Evolutionary conservation across 768 basidiomycete genomes (phyloP).

Genomic region (Kwoniella sp.): DNA sequence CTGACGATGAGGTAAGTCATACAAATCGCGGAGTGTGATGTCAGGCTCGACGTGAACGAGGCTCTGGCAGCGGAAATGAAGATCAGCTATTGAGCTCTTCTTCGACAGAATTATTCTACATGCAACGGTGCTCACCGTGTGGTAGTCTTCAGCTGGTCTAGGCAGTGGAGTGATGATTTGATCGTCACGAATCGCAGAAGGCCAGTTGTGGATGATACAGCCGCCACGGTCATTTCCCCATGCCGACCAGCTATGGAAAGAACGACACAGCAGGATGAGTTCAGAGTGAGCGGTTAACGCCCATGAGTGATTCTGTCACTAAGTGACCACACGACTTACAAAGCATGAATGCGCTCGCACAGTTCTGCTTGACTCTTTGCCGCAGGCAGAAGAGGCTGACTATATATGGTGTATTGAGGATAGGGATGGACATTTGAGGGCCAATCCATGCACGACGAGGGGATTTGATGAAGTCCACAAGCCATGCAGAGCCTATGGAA

Average conservation of each 20-base stretch:
- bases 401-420: slow-evolving; percentile 2
- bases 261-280: neutral
- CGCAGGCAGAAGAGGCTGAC: slow-evolving; percentile 22
- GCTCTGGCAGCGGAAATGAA: neutral
- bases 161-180: slow-evolving; percentile 34
- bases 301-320: too few relatives aligned
- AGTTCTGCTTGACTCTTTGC: slow-evolving; percentile 34
- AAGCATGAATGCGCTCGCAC: slow-evolving; percentile 38
- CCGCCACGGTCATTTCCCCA: slow-evolving; percentile 38
- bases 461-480: slow-evolving; percentile 35
- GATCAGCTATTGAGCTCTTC: too few relatives aligned
- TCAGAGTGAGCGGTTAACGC: neutral
- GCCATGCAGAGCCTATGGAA: slow-evolving; percentile 29
- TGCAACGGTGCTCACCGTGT: slow-evolving; percentile 20
- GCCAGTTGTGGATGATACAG: slow-evolving; percentile 23
- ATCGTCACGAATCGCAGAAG: slow-evolving; percentile 24
- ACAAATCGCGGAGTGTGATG: slow-evolving; percentile 27
- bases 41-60: slow-evolving; percentile 18
- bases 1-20: slow-evolving; percentile 21
- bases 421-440: neutral
- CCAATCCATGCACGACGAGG: slow-evolving; percentile 11
- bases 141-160: slow-evolving; percentile 22
- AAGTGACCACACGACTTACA: too few relatives aligned
- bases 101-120: neutral
- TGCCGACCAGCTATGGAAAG: slow-evolving; percentile 26